Evolutionary conservation across 2,329 filamentous ascomycete species (phyloP).

Genomic region (Fusarium sterilihyphosum): DNA sequence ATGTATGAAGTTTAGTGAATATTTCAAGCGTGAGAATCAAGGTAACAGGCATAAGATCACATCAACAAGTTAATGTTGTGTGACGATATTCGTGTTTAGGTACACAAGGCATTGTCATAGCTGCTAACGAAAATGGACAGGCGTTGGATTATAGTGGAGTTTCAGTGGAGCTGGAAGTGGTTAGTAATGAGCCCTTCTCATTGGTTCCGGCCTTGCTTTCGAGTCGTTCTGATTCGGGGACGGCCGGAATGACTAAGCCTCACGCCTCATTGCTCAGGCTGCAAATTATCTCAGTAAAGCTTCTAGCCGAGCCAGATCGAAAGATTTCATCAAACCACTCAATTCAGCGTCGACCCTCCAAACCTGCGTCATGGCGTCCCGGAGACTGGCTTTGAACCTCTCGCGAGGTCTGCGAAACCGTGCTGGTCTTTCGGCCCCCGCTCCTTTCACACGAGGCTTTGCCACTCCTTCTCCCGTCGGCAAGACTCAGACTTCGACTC

Average conservation of each 20-base stretch:
- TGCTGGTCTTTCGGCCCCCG: slow-evolving; percentile 81
- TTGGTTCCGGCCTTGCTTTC: slow-evolving; percentile 44
- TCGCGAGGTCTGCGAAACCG: slow-evolving; percentile 89
- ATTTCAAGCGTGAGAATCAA: neutral
- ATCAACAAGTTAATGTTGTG: slow-evolving; percentile 4
- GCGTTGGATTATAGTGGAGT: slow-evolving; percentile 23
- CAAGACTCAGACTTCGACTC: slow-evolving; percentile 95
- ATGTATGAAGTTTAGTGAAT: neutral
- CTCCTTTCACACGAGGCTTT: slow-evolving; percentile 84
- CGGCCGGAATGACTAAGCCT: slow-evolving; percentile 54
- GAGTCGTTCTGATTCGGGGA: slow-evolving; percentile 50
- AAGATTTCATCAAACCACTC: slow-evolving; percentile 68
- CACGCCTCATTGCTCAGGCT: slow-evolving; percentile 55
- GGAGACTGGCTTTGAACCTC: slow-evolving; percentile 96
- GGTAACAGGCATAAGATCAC: neutral
- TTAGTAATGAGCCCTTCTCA: slow-evolving; percentile 49
- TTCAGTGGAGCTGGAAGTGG: slow-evolving; percentile 15
- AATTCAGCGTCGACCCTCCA: slow-evolving; percentile 60
- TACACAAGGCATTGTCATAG: slow-evolving; percentile 5
- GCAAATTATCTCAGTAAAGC: slow-evolving; percentile 57
- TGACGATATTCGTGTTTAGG: slow-evolving; percentile 5
- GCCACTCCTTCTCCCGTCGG: slow-evolving; percentile 83
- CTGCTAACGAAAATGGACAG: slow-evolving; percentile 32
- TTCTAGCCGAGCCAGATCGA: slow-evolving; percentile 56
- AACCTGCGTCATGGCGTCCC: slow-evolving; percentile 84